Base-by-base conservation (phyloP, 2,329 filamentous ascomycete species). In the Alternaria sp. region DNA sequence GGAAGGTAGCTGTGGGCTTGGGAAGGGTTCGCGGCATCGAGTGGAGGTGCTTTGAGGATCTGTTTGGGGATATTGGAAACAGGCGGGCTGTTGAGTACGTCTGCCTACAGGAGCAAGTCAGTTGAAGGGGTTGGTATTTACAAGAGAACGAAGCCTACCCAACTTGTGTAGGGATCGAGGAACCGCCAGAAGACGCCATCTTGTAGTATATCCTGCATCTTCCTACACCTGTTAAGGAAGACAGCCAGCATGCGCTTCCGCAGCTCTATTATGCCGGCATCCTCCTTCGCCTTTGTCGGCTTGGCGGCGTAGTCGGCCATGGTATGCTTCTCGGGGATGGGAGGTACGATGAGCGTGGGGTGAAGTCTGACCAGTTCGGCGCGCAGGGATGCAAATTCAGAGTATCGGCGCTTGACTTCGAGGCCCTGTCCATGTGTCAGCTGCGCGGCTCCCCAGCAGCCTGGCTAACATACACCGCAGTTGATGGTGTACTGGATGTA, bases 271-370 rank as follows among this genome's bases (percentile, higher is more conserved):
- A 98, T 99, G 64, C 95, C 92, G 61, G 93, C 91, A 78, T 99
- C 96, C 80, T 99, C 95, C 80, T 97, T 99, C 17, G 96, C 96
- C 74, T 95, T 97, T 40, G 96, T 99, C 2, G 96, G 96, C 74
- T 97, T 98, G 26, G 96, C 94, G 15, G 96, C 96, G 77, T 99
- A 99, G 80, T 99, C 96, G 65, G 95, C 95, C 91, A 99, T 97
- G 49, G 93, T 96, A 80, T 99, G 96, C 81, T 99, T 99, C 82
- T 99, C 96, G 21, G 96, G 96, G 74, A 99, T 99, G 4, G 96
- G 96, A 8, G 96, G 96, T 56, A 99, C 92, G 73, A 99, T 92
- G 45, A 99, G 86, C 0, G 96, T 99, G 8, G 96, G 96, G 77
- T 99, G 96, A 66, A 99, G 87, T 72, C 92, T 91, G 50, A 94